Base-by-base conservation (phyloP, 306 rosid genomes). In the Casuarina cunninghamiana region DNA sequence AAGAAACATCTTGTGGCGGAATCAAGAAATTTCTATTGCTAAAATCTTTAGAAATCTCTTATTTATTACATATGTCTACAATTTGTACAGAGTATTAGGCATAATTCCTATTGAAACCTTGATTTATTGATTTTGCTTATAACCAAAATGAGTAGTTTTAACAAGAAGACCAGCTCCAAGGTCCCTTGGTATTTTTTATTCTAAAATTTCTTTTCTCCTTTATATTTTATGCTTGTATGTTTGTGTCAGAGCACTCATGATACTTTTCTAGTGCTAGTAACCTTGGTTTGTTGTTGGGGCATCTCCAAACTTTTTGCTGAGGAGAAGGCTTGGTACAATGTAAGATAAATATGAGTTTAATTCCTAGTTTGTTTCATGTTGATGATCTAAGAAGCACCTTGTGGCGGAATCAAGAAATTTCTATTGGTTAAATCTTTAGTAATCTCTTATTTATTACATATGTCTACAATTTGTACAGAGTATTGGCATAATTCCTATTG, bases 201-300 rank as follows among this genome's bases (percentile, higher is more conserved):
- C 60, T 16, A 7, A 15, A 66, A 79, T 11, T 44, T 15, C 65
- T 58, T 17, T 6, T 51, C 46, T 35, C 44, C 68, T 50, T 48
- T 63, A 16, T 48, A 57, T 35, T 16, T 71, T 32, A 70, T 12
- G 17, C 84, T 62, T 44, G 55, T 74, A 12, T 41, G 45, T 78
- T 80, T n/a, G 26, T 79, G 37, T 70, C 87, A 93, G 94, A 86
- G 97, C 89, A 86, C 91, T 68, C 80, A 86, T 17, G 97, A 93
- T 83, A 78, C 85, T 74, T 88, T 85, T 84, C 87, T 93, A 51
- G 93, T 90, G 76, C 46, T 90, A 19, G 91, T 83, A 38, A 87
- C 87, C 13, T 76, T 85, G 90, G 76, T 84, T 77, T 81, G 76
- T 51, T 89, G 87, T 72, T 90, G 83, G 79, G 83, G 79, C 73